Conservation (phyloP, 495 filamentous ascomycete genomes). For the Bathelium albidoporum region DNA sequence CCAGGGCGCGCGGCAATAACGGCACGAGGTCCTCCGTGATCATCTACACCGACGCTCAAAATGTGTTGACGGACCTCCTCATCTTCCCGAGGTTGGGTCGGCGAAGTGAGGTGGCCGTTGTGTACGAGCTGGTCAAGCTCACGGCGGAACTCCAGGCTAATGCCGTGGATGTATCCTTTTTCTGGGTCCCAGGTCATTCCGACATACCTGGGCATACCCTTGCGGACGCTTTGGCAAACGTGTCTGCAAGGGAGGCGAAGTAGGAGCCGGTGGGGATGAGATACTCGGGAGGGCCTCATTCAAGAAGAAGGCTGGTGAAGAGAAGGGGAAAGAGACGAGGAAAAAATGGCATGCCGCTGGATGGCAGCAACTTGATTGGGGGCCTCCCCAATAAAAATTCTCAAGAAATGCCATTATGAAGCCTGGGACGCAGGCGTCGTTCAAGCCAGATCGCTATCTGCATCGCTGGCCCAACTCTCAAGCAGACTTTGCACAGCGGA, state of each 20-base stretch:
- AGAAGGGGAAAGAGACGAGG: background rate
- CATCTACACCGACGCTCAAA: background rate
- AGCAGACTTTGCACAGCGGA: constrained; percentile 22
- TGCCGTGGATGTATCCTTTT: background rate
- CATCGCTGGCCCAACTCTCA: constrained; percentile 14
- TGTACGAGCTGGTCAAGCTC: background rate
- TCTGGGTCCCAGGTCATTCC: background rate
- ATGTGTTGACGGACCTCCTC: background rate
- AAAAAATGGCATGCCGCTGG: too few species aligned
- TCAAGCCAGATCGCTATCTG: background rate
- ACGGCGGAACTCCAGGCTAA: background rate
- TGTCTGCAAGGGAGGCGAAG: too few species aligned
- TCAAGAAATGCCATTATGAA: background rate
- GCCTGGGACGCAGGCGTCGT: background rate
- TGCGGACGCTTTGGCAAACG: background rate
- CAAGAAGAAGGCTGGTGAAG: background rate
- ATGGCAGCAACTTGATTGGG: background rate
- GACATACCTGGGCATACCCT: background rate
- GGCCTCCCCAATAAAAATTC: background rate
- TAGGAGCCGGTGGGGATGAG: background rate
- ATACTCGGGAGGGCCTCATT: background rate
- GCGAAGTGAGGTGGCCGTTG: background rate
- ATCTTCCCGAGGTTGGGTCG: background rate
- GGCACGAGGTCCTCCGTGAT: background rate
- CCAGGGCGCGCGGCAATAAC: background rate